These are phyloP conservation scores for Lasiodiplodia hormozganensis DNA, from an alignment of 2,329 filamentous ascomycete species.

Conservation along the genomic window DNA sequence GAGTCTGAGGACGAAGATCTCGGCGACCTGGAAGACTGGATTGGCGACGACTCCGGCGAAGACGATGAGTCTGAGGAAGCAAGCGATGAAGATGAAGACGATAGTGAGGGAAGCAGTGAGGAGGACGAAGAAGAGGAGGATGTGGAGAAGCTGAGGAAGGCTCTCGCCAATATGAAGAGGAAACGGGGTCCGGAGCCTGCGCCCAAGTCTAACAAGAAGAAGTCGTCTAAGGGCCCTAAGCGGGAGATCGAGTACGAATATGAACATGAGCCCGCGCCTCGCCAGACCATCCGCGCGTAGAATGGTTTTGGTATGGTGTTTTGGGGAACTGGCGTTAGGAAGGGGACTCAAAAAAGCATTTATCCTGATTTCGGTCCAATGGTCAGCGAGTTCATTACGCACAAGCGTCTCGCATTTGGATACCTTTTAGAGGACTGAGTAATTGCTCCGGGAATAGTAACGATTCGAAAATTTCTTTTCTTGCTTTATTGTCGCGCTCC, in stretches of 20 bases:
- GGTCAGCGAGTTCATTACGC: neutral
- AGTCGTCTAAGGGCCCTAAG: conserved; percentile 61
- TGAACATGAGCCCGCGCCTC: conserved; percentile 63
- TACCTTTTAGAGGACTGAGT: neutral
- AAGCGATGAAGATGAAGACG: conserved; percentile 52
- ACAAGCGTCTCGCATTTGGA: neutral
- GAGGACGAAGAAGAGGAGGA: conserved; percentile 62
- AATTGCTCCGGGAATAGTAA: neutral
- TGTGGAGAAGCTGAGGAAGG: conserved; percentile 64
- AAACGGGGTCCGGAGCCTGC: conserved; percentile 60
- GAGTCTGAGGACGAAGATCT: conserved; percentile 77
- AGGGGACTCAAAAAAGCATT: conserved; percentile 6
- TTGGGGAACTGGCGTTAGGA: conserved; percentile 1
- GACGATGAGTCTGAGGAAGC: conserved; percentile 67
- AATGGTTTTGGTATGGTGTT: conserved; percentile 1
- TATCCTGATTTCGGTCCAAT: neutral
- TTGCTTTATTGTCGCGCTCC: neutral
- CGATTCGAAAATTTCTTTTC: neutral
- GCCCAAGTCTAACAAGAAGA: conserved; percentile 65
- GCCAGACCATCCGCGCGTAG: conserved; percentile 40
- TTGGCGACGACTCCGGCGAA: conserved; percentile 72
- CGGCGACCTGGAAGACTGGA: conserved; percentile 85
- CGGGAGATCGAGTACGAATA: conserved; percentile 82
- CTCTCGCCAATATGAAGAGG: conserved; percentile 61
- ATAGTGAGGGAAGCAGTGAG: conserved; percentile 60